Evolutionary conservation across 1,284 basidiomycete genomes (phyloP).

Genomic region (Melampsora occidentalis): DNA sequence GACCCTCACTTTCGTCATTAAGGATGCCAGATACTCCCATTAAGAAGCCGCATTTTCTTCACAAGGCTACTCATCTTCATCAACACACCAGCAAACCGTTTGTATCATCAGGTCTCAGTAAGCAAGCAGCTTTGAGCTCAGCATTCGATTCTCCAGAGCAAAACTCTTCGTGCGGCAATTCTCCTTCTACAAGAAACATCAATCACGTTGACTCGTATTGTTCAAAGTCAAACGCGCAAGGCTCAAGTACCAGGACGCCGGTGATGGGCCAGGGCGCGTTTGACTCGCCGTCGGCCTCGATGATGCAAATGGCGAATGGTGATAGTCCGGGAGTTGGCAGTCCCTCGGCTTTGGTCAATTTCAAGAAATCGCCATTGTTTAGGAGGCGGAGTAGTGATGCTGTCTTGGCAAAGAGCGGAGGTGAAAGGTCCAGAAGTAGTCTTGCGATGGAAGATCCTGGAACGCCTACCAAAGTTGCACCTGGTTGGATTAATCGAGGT

Average conservation of each 20-base stretch:
- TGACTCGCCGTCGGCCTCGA: not conserved
- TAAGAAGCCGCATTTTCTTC: slow-evolving; percentile 28
- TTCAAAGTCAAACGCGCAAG: not conserved
- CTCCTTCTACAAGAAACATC: slow-evolving; percentile 2
- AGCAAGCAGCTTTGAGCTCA: not conserved
- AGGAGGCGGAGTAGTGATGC: slow-evolving; percentile 35
- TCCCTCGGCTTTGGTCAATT: not conserved
- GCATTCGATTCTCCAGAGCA: not conserved
- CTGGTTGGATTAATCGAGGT: slow-evolving; percentile 34
- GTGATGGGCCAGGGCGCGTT: not conserved
- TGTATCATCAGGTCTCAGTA: slow-evolving; percentile 29
- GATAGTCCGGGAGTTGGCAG: not conserved
- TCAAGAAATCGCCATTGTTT: slow-evolving; percentile 18
- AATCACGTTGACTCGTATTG: not conserved
- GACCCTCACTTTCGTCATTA: slow-evolving; percentile 19
- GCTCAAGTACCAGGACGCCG: not conserved
- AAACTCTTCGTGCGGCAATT: too few species aligned
- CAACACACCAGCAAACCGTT: slow-evolving; percentile 29
- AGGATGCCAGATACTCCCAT: slow-evolving; percentile 44
- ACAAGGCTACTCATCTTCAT: slow-evolving; percentile 25
- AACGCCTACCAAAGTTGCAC: slow-evolving; percentile 36
- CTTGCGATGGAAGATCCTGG: slow-evolving; percentile 31
- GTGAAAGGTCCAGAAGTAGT: not conserved
- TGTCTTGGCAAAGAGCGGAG: slow-evolving; percentile 7
- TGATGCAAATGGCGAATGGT: too few species aligned